Evolutionary conservation across 2,329 filamentous ascomycete genomes (phyloP).

Genomic region (Hypomyces rosellus): DNA sequence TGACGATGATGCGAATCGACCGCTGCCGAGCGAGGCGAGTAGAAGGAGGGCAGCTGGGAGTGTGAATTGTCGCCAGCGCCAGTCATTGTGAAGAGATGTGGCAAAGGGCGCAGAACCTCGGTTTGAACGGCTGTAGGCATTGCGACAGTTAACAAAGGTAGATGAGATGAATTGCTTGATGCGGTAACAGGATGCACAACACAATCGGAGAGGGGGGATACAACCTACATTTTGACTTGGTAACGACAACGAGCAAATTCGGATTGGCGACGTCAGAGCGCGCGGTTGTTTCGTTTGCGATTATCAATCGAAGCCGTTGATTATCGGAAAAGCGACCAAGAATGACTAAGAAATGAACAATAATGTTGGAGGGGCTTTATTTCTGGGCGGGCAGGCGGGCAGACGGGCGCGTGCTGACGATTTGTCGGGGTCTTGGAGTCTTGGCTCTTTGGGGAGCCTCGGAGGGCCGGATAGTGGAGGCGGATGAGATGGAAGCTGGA

Average conservation of each 20-base stretch:
- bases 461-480: no score
- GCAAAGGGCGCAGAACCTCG: conserved; percentile 1
- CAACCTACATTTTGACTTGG: background rate
- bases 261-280: conserved; percentile 6
- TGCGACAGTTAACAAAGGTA: background rate
- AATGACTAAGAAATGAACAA: conserved; percentile 5
- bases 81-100: background rate
- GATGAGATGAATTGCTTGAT: background rate
- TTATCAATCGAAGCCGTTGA: conserved; percentile 6
- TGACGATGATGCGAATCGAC: conserved; percentile 18
- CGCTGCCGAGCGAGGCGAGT: conserved; percentile 35
- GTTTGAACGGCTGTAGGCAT: conserved; percentile 9
- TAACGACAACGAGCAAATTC: background rate
- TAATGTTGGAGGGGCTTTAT: no score
- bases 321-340: background rate
- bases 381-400: no score
- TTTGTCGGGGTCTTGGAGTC: no score
- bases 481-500: no score
- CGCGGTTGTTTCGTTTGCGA: conserved; percentile 8
- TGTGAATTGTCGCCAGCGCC: conserved; percentile 22
- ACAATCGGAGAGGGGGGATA: background rate
- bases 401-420: background rate
- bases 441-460: no score
- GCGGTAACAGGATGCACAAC: background rate
- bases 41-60: conserved; percentile 40